Percentiles rank a stretch among this genome's conserved stretches.
These are phyloP conservation scores for Aureobasidium vineae DNA, from an alignment of 2,329 filamentous ascomycete species.

Conservation along the genomic window DNA sequence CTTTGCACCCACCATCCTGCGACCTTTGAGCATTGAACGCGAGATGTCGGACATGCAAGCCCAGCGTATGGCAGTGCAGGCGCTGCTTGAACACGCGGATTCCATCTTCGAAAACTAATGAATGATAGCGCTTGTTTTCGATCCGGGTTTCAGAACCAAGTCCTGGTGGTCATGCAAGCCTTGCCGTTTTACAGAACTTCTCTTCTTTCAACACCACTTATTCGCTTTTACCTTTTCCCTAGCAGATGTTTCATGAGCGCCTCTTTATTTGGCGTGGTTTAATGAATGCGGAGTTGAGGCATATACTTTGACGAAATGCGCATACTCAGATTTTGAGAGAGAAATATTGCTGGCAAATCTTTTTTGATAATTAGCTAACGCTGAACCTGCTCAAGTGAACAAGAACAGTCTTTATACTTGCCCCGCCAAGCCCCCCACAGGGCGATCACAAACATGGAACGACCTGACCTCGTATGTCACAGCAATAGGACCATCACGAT, in stretches of 20 bases:
- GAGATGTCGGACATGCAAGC: constrained; percentile 96
- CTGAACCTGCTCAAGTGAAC: not conserved
- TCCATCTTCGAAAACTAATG: constrained; percentile 61
- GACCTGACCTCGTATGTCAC: not conserved
- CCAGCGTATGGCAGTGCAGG: constrained; percentile 90
- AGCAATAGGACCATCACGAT: not conserved
- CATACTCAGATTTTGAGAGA: constrained; percentile 12
- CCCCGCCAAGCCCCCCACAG: too few species aligned
- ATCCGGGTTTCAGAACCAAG: not conserved
- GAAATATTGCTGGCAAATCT: not conserved
- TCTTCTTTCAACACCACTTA: not conserved
- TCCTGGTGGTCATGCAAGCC: not conserved
- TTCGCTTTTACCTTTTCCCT: not conserved
- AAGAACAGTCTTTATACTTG: not conserved
- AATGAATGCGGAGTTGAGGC: constrained; percentile 6
- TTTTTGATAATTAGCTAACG: not conserved
- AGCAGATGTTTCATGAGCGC: not conserved
- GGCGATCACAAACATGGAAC: not conserved
- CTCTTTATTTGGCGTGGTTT: not conserved
- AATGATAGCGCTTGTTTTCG: not conserved
- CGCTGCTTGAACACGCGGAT: constrained; percentile 85
- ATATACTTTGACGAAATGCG: constrained; percentile 15
- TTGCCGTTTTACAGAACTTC: constrained; percentile 7
- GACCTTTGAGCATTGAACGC: constrained; percentile 80
- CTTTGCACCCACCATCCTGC: constrained; percentile 97